Conservation (phyloP, 345 rosid genomes). For the Dipteronia sinensis region DNA sequence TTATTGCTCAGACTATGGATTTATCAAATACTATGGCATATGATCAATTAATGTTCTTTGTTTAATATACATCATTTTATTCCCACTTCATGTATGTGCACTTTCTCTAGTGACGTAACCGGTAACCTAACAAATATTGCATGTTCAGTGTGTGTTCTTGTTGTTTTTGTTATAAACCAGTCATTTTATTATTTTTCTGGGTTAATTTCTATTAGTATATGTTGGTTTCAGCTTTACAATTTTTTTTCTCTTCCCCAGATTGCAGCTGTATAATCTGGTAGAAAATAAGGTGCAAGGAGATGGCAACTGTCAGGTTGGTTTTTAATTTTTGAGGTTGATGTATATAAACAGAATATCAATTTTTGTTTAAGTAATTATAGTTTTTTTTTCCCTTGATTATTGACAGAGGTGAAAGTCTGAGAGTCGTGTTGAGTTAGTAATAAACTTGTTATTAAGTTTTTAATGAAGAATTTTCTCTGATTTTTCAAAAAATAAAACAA, state of each 20-base stretch:
- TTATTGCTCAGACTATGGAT: not conserved
- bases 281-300: conserved; percentile 73
- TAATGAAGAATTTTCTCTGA: too few relatives aligned
- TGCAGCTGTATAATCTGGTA: conserved; percentile 54
- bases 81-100: not conserved
- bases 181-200: not conserved
- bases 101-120: not conserved
- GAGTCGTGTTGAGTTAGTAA: not conserved
- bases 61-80: not conserved
- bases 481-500: too few relatives aligned
- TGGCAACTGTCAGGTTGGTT: conserved; percentile 75
- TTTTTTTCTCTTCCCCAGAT: conserved; percentile 26
- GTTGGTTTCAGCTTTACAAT: conserved; percentile 6
- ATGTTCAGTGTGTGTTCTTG: not conserved
- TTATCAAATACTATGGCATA: not conserved
- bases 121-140: not conserved
- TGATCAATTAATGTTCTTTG: not conserved
- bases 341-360: not conserved
- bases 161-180: not conserved
- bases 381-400: not conserved
- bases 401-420: not conserved
- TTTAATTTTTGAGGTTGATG: not conserved
- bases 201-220: not conserved
- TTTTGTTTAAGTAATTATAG: not conserved
- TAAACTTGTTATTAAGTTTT: not conserved